phyloP scores from a whole-genome alignment of 2,329 filamentous ascomycete species.

The Pestalotiopsis sp. region DNA sequence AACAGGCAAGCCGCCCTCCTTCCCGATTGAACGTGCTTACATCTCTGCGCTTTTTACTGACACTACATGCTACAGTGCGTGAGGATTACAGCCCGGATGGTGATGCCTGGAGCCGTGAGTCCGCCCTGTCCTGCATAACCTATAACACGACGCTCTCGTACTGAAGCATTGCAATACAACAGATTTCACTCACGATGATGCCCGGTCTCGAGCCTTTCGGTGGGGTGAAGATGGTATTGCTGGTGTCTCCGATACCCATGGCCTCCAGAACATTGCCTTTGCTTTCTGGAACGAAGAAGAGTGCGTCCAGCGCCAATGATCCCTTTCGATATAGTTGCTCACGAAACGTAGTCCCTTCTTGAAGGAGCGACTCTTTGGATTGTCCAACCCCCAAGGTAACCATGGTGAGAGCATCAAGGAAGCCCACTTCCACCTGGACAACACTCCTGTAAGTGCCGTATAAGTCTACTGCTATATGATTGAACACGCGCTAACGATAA shows the following conservation, averaged over 20 bases:
- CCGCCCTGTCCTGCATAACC: conserved; percentile 12
- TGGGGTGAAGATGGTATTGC: conserved; percentile 98
- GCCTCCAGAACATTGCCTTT: conserved; percentile 89
- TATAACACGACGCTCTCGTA: background rate
- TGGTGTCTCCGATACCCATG: conserved; percentile 89
- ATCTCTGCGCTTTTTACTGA: conserved; percentile 5
- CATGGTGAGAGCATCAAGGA: conserved; percentile 98
- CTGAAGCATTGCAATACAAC: conserved; percentile 28
- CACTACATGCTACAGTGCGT: conserved; percentile 58
- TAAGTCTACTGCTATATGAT: conserved; percentile 28
- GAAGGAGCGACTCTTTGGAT: conserved; percentile 91
- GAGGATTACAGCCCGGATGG: conserved; percentile 91
- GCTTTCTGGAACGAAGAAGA: conserved; percentile 98
- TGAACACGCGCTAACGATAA: conserved; percentile 27
- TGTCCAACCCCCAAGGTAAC: conserved; percentile 95
- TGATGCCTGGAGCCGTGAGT: conserved; percentile 93
- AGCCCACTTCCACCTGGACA: conserved; percentile 94
- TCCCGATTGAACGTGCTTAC: background rate
- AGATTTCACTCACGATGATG: conserved; percentile 95
- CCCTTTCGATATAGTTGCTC: conserved; percentile 33
- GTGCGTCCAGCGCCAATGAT: conserved; percentile 46
- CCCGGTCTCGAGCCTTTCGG: conserved; percentile 83
- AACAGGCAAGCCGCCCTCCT: conserved; percentile 64
- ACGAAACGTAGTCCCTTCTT: conserved; percentile 72
- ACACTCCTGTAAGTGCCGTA: conserved; percentile 72